Base-by-base conservation (phyloP, 164 flowering plant genomes). In the Paratinospora sagittata region DNA sequence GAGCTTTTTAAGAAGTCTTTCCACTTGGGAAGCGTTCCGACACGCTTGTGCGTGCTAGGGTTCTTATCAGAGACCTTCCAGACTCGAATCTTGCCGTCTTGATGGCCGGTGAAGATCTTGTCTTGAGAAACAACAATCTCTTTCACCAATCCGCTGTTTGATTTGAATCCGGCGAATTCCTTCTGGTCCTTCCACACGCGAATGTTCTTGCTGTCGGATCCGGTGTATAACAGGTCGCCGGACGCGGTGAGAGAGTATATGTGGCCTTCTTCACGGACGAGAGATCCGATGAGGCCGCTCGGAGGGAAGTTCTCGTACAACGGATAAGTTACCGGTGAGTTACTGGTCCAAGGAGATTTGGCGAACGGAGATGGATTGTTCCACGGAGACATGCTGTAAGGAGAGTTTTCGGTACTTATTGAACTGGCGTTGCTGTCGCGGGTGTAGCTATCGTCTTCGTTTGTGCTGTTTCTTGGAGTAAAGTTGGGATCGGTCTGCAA, bases 181-280 rank as follows among this genome's bases (percentile, higher is more conserved):
- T 90, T 77, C 63, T 85, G 77, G 72, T 86, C 80, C 75, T 86
- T 89, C 96, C 97, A 92, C 0, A 90, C 93, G 7, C 96, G 91
- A 67, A 92, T 90, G 81, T 92, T 92, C 81, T 92, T 92, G 83
- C 97, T 90, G 65, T 92, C 96, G 1, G 97, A 92, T n/a, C 97
- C 97, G 4, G 97, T 92, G 84, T 90, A 92, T 1, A 90, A 82
- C 10, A 92, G 78, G 12, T 83, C 94, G 0, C 82, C 85, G 16
- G 79, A 19, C 4, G 94, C 85, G 6, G 94, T 94, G 1, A 92
- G 70, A 16, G 96, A 89, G 67, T 90, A 92, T 3, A 92, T 86
- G 68, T 90, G 94, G 2, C 96, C 97, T 39, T 92, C 97, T 73
- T 92, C 94, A 17, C 96, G 90, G 9, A 88, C 85, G 9, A 92